Evolutionary conservation across 305 asterid genomes (phyloP).

Genomic region (Fraxinus nigra): DNA sequence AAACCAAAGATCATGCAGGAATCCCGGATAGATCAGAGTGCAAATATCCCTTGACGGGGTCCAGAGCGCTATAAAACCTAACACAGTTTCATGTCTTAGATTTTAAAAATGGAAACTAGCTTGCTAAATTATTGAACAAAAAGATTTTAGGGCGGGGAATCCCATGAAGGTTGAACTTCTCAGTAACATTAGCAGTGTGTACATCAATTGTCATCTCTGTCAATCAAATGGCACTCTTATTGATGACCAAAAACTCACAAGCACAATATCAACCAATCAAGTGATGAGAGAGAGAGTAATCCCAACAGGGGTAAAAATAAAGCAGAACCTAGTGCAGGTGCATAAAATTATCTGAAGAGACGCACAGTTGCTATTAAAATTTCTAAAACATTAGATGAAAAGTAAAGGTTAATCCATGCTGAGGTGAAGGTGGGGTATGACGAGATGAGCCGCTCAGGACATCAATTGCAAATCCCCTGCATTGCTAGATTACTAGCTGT

Average conservation of each 20-base stretch:
- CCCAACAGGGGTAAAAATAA: neutral
- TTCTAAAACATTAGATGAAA: neutral
- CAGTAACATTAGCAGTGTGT: neutral
- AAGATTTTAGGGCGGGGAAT: neutral
- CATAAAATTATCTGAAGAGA: neutral
- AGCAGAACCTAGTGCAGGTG: neutral
- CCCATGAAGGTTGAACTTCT: neutral
- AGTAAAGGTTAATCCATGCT: neutral
- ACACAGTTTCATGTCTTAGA: neutral
- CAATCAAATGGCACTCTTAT: neutral
- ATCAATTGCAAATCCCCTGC: neutral
- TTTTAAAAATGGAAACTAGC: neutral
- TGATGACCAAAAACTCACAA: neutral
- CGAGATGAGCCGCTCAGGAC: neutral
- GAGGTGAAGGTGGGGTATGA: neutral
- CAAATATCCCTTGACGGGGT: neutral
- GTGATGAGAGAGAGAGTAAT: neutral
- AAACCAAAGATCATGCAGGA: neutral
- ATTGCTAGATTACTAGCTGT: neutral
- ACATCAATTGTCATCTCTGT: neutral
- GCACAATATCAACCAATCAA: neutral
- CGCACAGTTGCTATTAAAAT: neutral
- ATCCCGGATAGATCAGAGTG: neutral
- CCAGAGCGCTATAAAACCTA: neutral
- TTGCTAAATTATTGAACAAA: neutral